Conservation (phyloP, 495 filamentous ascomycete genomes). For the Xylaria cubensis region DNA sequence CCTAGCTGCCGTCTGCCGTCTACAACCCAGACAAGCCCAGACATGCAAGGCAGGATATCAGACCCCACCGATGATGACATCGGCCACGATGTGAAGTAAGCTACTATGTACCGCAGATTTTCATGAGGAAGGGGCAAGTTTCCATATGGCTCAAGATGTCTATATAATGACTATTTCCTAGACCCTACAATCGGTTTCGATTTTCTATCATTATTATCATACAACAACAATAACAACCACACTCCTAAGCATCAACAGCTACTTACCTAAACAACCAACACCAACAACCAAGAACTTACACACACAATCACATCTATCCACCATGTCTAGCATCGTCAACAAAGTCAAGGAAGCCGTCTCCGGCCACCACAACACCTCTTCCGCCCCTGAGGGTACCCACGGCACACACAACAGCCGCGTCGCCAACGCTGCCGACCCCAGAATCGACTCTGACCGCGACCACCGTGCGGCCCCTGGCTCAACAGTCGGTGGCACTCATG, state of each 20-base stretch:
- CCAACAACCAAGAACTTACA: not conserved
- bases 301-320: slow-evolving; percentile 37
- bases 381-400: slow-evolving; percentile 49
- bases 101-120: not conserved
- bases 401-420: slow-evolving; percentile 51
- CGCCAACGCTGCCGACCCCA: slow-evolving; percentile 57
- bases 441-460: slow-evolving; percentile 53
- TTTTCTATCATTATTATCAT: not conserved
- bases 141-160: not conserved
- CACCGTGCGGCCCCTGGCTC: slow-evolving; percentile 38
- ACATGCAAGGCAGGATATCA: slow-evolving; percentile 6
- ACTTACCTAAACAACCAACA: not conserved
- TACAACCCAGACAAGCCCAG: not conserved
- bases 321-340: slow-evolving; percentile 72
- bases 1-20: not conserved
- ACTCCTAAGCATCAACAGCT: slow-evolving; percentile 5
- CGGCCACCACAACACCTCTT: slow-evolving; percentile 45
- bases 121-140: not conserved
- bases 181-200: not conserved
- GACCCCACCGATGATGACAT: slow-evolving; percentile 28
- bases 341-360: slow-evolving; percentile 76
- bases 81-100: not conserved
- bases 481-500: slow-evolving; percentile 39
- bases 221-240: slow-evolving; percentile 9
- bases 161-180: slow-evolving; percentile 1